Conservation (phyloP, 192 early-diverging fungal species). For the Pilobolus umbonatus region DNA sequence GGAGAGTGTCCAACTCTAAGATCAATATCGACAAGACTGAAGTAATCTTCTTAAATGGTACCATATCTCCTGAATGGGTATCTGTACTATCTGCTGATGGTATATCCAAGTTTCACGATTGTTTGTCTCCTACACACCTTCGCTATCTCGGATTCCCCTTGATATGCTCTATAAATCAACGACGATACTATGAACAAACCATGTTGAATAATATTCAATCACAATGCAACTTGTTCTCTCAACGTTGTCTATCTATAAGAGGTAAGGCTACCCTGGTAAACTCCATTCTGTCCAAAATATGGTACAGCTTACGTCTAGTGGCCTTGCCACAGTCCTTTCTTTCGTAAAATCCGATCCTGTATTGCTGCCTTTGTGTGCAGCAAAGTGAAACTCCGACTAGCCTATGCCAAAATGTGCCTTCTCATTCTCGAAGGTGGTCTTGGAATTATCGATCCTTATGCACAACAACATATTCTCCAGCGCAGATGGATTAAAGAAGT, state of each 20-base stretch:
- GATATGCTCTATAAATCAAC: background rate
- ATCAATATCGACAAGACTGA: conserved; percentile 3
- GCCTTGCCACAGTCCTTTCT: background rate
- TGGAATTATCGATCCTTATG: background rate
- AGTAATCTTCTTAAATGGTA: background rate
- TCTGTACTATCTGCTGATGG: background rate
- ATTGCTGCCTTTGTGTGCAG: background rate
- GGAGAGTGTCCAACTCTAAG: background rate
- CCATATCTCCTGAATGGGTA: background rate
- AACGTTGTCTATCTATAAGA: background rate
- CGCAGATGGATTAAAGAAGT: too few relatives aligned
- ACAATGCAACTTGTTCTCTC: background rate
- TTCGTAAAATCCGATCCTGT: background rate
- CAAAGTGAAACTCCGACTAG: background rate
- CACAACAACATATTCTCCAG: background rate
- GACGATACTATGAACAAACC: background rate
- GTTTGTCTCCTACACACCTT: background rate
- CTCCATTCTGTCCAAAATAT: background rate
- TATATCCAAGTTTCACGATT: background rate
- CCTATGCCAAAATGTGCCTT: background rate
- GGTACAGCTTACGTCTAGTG: background rate
- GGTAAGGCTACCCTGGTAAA: background rate
- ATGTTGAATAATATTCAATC: background rate
- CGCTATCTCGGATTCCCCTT: background rate
- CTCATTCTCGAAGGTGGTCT: background rate